Conservation (phyloP, 1,284 basidiomycete genomes). For the Pholiota adiposa region DNA sequence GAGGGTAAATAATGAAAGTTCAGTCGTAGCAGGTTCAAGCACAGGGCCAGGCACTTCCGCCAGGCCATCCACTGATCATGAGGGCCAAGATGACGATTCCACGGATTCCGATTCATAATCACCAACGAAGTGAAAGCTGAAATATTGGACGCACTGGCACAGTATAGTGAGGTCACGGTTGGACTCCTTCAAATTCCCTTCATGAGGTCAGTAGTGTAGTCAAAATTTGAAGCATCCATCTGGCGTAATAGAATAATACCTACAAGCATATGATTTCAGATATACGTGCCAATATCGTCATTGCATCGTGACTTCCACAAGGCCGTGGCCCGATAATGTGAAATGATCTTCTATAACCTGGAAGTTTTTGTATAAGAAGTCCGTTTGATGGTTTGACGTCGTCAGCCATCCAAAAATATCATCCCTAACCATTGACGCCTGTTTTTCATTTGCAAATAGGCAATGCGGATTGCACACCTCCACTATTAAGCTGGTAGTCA, state of each 20-base stretch:
- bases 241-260: neutral
- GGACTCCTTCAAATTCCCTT: too few species aligned
- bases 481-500: neutral
- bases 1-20: conserved; percentile 14
- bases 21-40: conserved; percentile 28
- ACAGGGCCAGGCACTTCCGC: conserved; percentile 22
- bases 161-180: too few species aligned
- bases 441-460: conserved; percentile 23
- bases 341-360: too few species aligned
- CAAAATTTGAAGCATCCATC: too few species aligned
- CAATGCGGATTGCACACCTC: conserved; percentile 21
- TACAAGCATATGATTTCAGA: neutral
- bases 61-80: neutral
- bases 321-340: too few species aligned
- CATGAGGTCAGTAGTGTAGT: too few species aligned
- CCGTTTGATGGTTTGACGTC: neutral
- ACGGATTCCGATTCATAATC: neutral
- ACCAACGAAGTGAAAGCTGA: neutral
- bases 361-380: neutral
- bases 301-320: neutral
- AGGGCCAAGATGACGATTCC: neutral
- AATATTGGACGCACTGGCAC: too few species aligned
- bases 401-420: neutral
- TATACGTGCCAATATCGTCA: too few species aligned
- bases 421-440: conserved; percentile 20